Evolutionary conservation across 208 protist genomes (phyloP), one percentile per base, ranked within the genome.

Genomic region (Trypanosoma scelopori): DNA sequence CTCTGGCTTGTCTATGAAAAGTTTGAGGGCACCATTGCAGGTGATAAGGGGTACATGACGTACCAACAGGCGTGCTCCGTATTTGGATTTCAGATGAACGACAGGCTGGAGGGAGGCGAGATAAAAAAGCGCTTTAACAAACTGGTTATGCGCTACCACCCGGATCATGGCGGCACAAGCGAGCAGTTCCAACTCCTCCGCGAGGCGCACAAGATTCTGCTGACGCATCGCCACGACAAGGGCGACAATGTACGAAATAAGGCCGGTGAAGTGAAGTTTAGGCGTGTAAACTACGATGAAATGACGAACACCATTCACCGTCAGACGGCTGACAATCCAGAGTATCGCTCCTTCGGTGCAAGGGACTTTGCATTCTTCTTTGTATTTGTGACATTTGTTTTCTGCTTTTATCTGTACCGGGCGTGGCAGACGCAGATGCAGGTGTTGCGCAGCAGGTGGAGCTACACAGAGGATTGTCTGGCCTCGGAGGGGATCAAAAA

Each of bases 21-120:
- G 50, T 74, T 74, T 53, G 71, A 91, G 30, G 89, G 79, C 11
- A 71, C 74, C 50, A 55, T 94, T 18, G 69, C 85, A 7, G 85
- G 85, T 47, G 85, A 95, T 67, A 88, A 91, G 57, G 89, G 89
- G 7, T 80, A 82, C 68, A 92, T 93, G 83, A 92, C 90, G 13
- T 76, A 91, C 39, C 82, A 93, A 59, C 87, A 93, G 65, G 87
- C 90, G 27, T 93, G 85, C 64, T 85, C 82, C 52, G 90, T 95
- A 50, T 95, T 95, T 69, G 90, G 90, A 20, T 93, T 92, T 70
- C 78, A 93, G 55, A 74, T 93, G 55, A 81, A 85, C 59, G 83
- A 93, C 35, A 69, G 79, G 41, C 81, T 86, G 70, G 83, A 78
- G 37, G 78, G 79, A 48, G 73, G 79, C 27, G 87, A 95, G 52